Conservation (phyloP, 2,329 filamentous ascomycete genomes). For the Ophiostoma ips region DNA sequence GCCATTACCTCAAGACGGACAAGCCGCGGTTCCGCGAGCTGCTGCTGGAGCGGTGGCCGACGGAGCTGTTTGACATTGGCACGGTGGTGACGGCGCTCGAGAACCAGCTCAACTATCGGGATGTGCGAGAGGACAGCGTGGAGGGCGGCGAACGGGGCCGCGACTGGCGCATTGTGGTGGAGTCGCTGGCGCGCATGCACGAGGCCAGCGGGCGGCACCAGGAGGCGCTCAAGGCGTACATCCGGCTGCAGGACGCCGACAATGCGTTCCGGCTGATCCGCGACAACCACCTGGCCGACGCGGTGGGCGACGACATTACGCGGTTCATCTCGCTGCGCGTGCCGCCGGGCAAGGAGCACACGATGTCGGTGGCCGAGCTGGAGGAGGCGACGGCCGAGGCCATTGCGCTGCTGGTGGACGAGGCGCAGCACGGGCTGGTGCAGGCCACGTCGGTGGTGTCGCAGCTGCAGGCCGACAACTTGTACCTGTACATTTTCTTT, state of each 20-base stretch:
- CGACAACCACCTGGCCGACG: slow-evolving; percentile 80
- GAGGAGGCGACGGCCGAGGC: slow-evolving; percentile 72
- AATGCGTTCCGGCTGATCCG: slow-evolving; percentile 74
- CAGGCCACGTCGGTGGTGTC: slow-evolving; percentile 61
- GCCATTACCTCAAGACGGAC: slow-evolving; percentile 73
- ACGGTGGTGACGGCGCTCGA: slow-evolving; percentile 68
- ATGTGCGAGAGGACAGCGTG: slow-evolving; percentile 61
- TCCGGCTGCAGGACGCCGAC: slow-evolving; percentile 82
- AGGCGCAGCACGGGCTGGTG: slow-evolving; percentile 80
- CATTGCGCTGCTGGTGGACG: slow-evolving; percentile 73
- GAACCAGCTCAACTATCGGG: slow-evolving; percentile 63
- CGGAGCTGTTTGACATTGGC: slow-evolving; percentile 68
- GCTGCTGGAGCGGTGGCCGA: slow-evolving; percentile 69
- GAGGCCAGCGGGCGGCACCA: slow-evolving; percentile 67
- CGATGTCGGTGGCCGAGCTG: slow-evolving; percentile 55
- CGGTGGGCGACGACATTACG: slow-evolving; percentile 78
- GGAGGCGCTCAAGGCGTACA: slow-evolving; percentile 79
- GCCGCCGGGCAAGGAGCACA: slow-evolving; percentile 50
- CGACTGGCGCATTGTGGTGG: slow-evolving; percentile 85
- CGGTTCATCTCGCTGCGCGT: slow-evolving; percentile 82
- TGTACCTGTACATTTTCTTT: slow-evolving; percentile 73
- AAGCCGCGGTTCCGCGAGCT: slow-evolving; percentile 63
- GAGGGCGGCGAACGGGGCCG: slow-evolving; percentile 58
- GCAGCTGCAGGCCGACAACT: slow-evolving; percentile 55
- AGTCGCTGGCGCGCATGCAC: slow-evolving; percentile 71